Evolutionary conservation across 78 protist genomes (phyloP), one percentile per base, ranked within the genome.

Genomic region (Diacronema lutheri): DNA sequence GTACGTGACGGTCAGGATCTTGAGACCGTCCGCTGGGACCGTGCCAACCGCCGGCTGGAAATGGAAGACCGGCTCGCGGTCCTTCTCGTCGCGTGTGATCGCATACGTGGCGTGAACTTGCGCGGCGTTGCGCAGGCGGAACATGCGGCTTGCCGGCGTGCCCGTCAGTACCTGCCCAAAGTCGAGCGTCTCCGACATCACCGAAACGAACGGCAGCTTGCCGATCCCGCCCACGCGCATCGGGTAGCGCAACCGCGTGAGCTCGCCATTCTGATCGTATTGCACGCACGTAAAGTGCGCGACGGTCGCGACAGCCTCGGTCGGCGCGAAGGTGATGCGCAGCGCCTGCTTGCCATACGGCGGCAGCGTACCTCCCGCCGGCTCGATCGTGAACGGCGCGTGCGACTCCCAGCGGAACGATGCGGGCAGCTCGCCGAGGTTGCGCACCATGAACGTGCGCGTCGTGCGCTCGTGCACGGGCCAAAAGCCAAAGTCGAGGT

Each of bases 401-500:
- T 41, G 37, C 55, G 7, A 71, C 21, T 29, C 4, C 79, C 55
- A 41, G 20, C 25, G 5, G 11, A 71, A 71, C 21, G 12, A 0
- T 23, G 41, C 12, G 6, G 79, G 79, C 74, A 66, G 25, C 69
- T 77, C 69, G 44, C 83, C 83, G 19, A 0, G 25, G 83, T 77
- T 77, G 38, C 19, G 0, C 33, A 77, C 3, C 11, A 1, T 19
- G 68, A 77, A 77, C 12, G 64, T 13, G 26, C 10, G 12, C 20
- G 29, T 6, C 3, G 46, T 46, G 0, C 19, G 0, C 69, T 77
- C 83, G 26, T 77, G 4, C n/a, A 40, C 73, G 2, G 85, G 76
- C 26, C 76, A 38, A 29, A 57, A 81, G 44, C 74, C 73, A 41
- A 81, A 81, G 61, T 81, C 85, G 60, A 81, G 61, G 65, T 37